A percentile compares a stretch with the other conserved stretches of the same genome.
Evolutionary conservation across 306 rosid species (phyloP).

Genomic region (Prosopis cineraria): DNA sequence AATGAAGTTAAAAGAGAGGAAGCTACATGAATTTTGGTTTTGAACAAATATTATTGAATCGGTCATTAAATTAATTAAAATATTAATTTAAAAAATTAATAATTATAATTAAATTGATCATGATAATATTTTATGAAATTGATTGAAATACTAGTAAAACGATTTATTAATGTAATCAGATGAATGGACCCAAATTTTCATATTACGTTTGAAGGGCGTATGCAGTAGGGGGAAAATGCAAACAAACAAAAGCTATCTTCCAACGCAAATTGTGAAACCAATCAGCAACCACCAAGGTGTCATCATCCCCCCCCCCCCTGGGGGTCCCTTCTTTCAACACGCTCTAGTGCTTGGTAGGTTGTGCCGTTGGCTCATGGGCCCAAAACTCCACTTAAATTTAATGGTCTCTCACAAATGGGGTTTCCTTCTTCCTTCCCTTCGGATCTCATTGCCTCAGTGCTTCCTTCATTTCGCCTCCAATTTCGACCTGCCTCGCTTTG

Average conservation of each 20-base stretch:
- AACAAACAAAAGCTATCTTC: slow-evolving; percentile 50
- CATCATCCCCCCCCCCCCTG: too few relatives aligned
- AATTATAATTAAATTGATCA: too few relatives aligned
- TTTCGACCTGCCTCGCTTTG: slow-evolving; percentile 50
- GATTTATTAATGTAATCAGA: too few relatives aligned
- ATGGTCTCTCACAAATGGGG: slow-evolving; percentile 44
- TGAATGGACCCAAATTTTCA: too few relatives aligned
- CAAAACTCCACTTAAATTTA: slow-evolving; percentile 72
- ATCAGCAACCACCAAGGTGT: slow-evolving; percentile 52
- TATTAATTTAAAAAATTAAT: too few relatives aligned
- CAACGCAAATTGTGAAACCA: slow-evolving; percentile 56
- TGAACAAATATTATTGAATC: too few relatives aligned
- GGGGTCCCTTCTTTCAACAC: slow-evolving; percentile 53
- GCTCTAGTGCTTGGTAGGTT: slow-evolving; percentile 78
- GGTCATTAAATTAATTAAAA: too few relatives aligned
- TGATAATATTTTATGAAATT: too few relatives aligned
- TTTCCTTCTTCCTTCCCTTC: slow-evolving; percentile 47
- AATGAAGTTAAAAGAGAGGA: too few relatives aligned
- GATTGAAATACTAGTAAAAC: too few relatives aligned
- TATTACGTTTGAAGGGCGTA: too few relatives aligned
- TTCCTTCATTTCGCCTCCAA: slow-evolving; percentile 49
- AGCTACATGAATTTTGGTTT: too few relatives aligned
- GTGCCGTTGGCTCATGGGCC: slow-evolving; percentile 80
- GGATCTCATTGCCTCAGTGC: slow-evolving; percentile 52
- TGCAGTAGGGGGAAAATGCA: background rate